Evolutionary conservation across 139 green algal species (phyloP).

Genomic region (Coelastrella sp.): DNA sequence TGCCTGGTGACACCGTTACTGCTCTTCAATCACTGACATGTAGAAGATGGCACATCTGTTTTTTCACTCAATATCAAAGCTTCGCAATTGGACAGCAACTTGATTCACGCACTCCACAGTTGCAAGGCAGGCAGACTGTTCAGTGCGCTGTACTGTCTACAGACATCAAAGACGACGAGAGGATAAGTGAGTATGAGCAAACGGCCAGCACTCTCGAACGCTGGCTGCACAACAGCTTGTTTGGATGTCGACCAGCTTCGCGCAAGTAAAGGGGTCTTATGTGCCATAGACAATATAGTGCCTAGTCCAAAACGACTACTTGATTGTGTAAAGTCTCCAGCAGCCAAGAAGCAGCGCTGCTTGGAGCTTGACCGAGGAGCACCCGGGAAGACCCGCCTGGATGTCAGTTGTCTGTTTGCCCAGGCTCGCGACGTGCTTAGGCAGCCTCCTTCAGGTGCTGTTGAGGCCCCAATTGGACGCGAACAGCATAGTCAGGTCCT

Average conservation of each 20-base stretch:
- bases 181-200: background rate
- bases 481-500: slow-evolving; percentile 19
- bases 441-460: slow-evolving; percentile 8
- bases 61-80: too few species aligned
- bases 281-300: slow-evolving; percentile 27
- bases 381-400: background rate
- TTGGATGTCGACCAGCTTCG: slow-evolving; percentile 18
- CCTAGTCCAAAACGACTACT: background rate
- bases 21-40: too few species aligned
- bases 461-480: slow-evolving; percentile 14
- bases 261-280: slow-evolving; percentile 8
- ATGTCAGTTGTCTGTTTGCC: slow-evolving; percentile 30
- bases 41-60: too few species aligned
- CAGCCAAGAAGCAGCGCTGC: slow-evolving; percentile 42
- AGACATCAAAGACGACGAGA: too few species aligned
- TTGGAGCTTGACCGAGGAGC: slow-evolving; percentile 12
- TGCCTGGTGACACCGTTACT: too few species aligned
- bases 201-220: background rate
- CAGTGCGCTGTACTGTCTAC: too few species aligned
- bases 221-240: slow-evolving; percentile 9
- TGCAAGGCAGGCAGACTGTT: too few species aligned
- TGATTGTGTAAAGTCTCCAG: background rate
- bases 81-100: too few species aligned
- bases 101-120: too few species aligned
- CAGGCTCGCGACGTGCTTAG: slow-evolving; percentile 11